Evolutionary conservation across 2,329 filamentous ascomycete genomes (phyloP).

Genomic region (Alternaria gaisen): DNA sequence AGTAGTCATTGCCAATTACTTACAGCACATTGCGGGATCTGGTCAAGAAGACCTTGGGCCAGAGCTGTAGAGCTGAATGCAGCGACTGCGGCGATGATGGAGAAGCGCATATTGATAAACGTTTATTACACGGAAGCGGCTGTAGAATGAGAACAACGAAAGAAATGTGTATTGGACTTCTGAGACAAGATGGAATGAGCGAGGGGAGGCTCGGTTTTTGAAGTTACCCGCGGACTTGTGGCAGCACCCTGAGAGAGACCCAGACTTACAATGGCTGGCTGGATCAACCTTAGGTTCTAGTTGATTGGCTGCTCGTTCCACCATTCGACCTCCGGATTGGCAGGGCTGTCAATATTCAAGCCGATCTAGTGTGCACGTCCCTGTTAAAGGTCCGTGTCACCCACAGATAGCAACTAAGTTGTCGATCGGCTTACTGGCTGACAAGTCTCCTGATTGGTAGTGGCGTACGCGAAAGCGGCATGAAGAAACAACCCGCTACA

Average conservation of each 20-base stretch:
- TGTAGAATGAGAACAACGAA: not conserved
- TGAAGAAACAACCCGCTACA: not conserved
- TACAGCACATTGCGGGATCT: constrained; percentile 43
- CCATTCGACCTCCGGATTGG: not conserved
- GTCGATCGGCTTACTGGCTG: not conserved
- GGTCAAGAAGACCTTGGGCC: constrained; percentile 33
- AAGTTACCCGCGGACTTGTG: not conserved
- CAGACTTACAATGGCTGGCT: constrained; percentile 1
- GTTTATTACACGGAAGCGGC: not conserved
- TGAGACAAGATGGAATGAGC: not conserved
- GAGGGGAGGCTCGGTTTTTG: not conserved
- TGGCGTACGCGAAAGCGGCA: not conserved
- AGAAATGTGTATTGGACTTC: not conserved
- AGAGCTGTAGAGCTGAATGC: constrained; percentile 36
- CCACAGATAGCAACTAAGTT: not conserved
- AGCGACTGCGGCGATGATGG: constrained; percentile 33
- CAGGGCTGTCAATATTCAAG: not conserved
- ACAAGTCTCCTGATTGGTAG: not conserved
- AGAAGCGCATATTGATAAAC: constrained; percentile 35
- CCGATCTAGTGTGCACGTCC: not conserved
- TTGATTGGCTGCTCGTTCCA: not conserved
- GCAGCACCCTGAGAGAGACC: not conserved
- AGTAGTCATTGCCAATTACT: constrained; percentile 7
- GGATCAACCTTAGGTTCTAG: not conserved
- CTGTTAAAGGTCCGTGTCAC: fast-evolving